Evolutionary conservation across 371 early-diverging fungal species (phyloP), one percentile per base, ranked within the genome.

Genomic region (Apophysomyces sp.): DNA sequence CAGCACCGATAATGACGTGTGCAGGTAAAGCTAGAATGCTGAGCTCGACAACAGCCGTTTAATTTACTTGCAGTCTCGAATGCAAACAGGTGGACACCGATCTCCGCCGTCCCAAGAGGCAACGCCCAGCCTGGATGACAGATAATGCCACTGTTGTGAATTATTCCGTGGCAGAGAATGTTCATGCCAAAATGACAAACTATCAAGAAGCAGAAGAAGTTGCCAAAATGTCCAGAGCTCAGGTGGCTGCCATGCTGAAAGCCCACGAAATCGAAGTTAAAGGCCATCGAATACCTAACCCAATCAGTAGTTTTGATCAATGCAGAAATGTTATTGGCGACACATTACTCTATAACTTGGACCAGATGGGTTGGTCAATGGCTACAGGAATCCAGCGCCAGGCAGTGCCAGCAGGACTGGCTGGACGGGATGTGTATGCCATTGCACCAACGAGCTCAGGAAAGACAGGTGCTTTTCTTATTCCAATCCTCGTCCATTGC

Each of bases 361-460:
- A 70, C 18, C 44, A 61, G 21, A 52, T 66, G 2, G 83, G 82
- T 6, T 85, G 80, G 69, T 49, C 53, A 1, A 67, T 67, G 55
- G 86, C 88, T 8, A 81, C 82, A 0, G 67, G 79, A 27, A 74
- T 86, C 28, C 93, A 93, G 58, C 82, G 89, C 73, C 88, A 89
- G 61, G 85, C 83, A 1, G 73, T 91, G 12, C 88, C 93, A 1
- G 73, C 84, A 15, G 82, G 81, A 4, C 67, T 93, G 5, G 80
- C 78, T 11, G 86, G 88, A 13, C 76, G 88, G n/a, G 93, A 93
- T 58, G 69, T 90, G 24, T 68, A 88, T 44, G 88, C 83, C 30
- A 78, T 83, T 31, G 88, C 92, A 13, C 89, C 88, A 3, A 89
- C 90, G 1, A 82, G 88, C n/a, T 72, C 84, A 15, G 88, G 88